A percentile compares a stretch with the other conserved stretches of the same genome.
phyloP scores from a whole-genome alignment of 2,329 filamentous ascomycete species.

The Didymella segeticola region DNA sequence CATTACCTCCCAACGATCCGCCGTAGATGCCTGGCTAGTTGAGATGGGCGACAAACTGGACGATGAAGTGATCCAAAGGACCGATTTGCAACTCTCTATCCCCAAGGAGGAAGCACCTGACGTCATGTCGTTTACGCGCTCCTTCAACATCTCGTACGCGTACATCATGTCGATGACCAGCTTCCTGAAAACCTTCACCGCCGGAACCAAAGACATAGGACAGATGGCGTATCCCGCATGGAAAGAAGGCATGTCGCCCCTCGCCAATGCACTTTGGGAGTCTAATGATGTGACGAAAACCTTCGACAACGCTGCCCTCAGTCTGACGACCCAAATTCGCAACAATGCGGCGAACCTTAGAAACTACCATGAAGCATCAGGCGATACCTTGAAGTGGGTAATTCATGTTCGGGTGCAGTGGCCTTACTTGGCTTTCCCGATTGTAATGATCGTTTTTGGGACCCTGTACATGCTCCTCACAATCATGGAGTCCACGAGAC shows the following conservation, averaged over 20 bases:
- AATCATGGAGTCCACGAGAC: background rate
- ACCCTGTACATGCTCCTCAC: background rate
- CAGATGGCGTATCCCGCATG: background rate
- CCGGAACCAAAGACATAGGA: background rate
- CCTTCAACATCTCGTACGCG: constrained; percentile 1
- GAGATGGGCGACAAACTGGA: background rate
- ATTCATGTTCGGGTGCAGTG: constrained; percentile 4
- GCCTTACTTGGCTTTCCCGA: constrained; percentile 5
- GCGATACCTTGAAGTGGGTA: background rate
- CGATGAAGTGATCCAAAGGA: background rate
- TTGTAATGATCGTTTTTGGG: constrained; percentile 1
- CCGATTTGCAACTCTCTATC: background rate
- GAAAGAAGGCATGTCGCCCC: background rate
- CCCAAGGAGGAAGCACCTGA: background rate
- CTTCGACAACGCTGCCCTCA: constrained; percentile 7
- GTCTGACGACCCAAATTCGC: constrained; percentile 10
- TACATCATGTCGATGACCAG: background rate
- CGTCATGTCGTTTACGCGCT: background rate
- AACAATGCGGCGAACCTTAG: background rate
- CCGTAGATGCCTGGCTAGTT: background rate
- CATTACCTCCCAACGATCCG: background rate
- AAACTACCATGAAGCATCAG: background rate
- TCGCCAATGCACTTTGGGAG: constrained; percentile 2
- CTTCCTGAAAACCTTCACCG: background rate
- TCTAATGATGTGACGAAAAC: constrained; percentile 1